phyloP scores from a whole-genome alignment of 352 stramenopile species.

The Globisporangium irregulare region DNA sequence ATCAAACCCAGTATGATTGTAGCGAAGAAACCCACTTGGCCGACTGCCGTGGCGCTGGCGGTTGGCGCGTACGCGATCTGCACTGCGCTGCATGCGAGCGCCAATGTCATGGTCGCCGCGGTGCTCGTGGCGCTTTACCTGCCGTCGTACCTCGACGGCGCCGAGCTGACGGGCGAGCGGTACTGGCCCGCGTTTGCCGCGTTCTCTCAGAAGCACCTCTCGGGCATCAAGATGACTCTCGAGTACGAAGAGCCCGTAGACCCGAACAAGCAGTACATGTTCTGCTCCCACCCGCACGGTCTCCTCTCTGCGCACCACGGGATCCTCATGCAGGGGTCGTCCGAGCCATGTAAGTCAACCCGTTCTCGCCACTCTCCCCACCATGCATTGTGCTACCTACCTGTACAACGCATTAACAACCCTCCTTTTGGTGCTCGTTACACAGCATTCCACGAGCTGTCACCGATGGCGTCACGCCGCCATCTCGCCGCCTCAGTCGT shows the following conservation, averaged over 20 bases:
- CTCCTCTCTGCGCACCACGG: constrained; percentile 72
- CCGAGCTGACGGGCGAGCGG: constrained; percentile 54
- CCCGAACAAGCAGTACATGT: constrained; percentile 67
- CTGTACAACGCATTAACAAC: background rate
- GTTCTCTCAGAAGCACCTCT: constrained; percentile 31
- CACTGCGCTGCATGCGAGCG: constrained; percentile 22
- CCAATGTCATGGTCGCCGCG: constrained; percentile 18
- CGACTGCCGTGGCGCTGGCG: constrained; percentile 27
- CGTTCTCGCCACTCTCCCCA: background rate
- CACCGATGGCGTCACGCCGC: constrained; percentile 54
- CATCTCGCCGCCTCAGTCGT: constrained; percentile 74
- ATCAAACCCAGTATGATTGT: background rate
- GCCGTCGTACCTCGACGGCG: constrained; percentile 54
- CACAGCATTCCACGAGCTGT: constrained; percentile 67
- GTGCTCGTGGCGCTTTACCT: constrained; percentile 40
- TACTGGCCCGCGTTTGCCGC: constrained; percentile 55
- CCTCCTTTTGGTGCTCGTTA: background rate
- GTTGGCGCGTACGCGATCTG: constrained; percentile 32
- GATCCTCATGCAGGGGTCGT: constrained; percentile 52
- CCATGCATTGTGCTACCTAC: background rate
- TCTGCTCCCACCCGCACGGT: constrained; percentile 76
- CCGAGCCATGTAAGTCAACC: constrained; percentile 44
- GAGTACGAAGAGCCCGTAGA: constrained; percentile 71
- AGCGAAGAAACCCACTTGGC: constrained; percentile 23
- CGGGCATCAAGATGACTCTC: constrained; percentile 46